phyloP scores from a whole-genome alignment of 2,329 filamentous ascomycete genomes.

The Calonectria fujianensis region DNA sequence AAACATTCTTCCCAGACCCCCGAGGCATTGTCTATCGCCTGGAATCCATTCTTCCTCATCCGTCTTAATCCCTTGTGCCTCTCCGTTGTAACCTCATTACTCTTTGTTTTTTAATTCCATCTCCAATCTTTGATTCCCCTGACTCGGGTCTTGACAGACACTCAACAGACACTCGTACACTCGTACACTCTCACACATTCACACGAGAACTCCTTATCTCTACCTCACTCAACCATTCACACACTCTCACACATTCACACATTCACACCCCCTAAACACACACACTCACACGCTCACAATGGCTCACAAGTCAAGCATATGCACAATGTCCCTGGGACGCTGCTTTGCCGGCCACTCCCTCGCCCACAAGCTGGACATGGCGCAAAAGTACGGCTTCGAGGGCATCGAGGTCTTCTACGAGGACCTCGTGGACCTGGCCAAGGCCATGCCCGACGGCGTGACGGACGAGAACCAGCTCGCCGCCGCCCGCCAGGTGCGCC shows the following conservation, averaged over 20 bases:
- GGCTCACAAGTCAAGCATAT: conserved; percentile 79
- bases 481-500: conserved; percentile 75
- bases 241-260: not conserved
- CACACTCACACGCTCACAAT: conserved; percentile 57
- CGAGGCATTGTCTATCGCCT: conserved; percentile 6
- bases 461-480: conserved; percentile 67
- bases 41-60: conserved; percentile 4
- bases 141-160: conserved; percentile 14
- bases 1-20: conserved; percentile 25
- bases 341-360: conserved; percentile 81
- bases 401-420: conserved; percentile 88
- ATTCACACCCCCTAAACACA: not conserved
- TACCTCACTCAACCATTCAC: not conserved
- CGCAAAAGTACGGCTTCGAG: conserved; percentile 77
- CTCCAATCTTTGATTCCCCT: conserved; percentile 24
- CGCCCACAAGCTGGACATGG: conserved; percentile 80
- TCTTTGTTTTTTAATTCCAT: conserved; percentile 6
- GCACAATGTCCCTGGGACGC: conserved; percentile 85
- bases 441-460: conserved; percentile 64
- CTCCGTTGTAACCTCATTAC: conserved; percentile 7
- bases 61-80: not conserved
- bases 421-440: conserved; percentile 79
- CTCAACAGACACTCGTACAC: not conserved
- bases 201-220: conserved; percentile 2
- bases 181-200: not conserved